A percentile compares a stretch with the other conserved stretches of the same genome.
Conservation (phyloP, 345 rosid species). For the Hirschfeldia incana region DNA sequence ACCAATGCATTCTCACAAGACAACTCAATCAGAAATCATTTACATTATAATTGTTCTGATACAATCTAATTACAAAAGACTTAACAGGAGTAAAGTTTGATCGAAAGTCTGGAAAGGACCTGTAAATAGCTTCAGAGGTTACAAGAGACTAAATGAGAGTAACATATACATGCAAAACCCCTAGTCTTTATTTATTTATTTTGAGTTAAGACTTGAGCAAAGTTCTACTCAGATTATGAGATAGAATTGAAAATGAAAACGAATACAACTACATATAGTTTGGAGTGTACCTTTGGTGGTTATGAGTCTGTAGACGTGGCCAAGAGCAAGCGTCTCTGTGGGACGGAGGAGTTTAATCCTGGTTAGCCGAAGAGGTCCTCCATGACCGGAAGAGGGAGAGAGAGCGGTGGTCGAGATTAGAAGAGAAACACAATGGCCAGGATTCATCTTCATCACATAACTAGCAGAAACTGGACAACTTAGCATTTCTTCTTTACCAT, state of each 20-base stretch:
- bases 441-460: conserved; percentile 80
- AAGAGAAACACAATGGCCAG: conserved; percentile 91
- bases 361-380: conserved; percentile 62
- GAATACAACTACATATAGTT: neutral
- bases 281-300: conserved; percentile 61
- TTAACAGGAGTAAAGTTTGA: neutral
- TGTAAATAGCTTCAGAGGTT: neutral
- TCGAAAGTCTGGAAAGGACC: neutral
- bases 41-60: neutral
- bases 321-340: conserved; percentile 71
- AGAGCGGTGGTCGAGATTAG: conserved; percentile 74
- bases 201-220: neutral
- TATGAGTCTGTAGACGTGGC: conserved; percentile 83
- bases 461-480: conserved; percentile 63
- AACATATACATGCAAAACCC: neutral
- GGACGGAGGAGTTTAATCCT: conserved; percentile 93
- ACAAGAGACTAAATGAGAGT: neutral
- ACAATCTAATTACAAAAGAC: neutral
- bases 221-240: neutral
- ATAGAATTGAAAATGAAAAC: neutral
- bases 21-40: neutral
- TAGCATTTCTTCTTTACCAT: conserved; percentile 68
- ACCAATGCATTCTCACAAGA: neutral
- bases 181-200: neutral
- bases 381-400: conserved; percentile 27